Percentiles rank a stretch among this genome's conserved stretches.
Conservation (phyloP, 495 filamentous ascomycete genomes). For the Lasiosphaeria hispida region DNA sequence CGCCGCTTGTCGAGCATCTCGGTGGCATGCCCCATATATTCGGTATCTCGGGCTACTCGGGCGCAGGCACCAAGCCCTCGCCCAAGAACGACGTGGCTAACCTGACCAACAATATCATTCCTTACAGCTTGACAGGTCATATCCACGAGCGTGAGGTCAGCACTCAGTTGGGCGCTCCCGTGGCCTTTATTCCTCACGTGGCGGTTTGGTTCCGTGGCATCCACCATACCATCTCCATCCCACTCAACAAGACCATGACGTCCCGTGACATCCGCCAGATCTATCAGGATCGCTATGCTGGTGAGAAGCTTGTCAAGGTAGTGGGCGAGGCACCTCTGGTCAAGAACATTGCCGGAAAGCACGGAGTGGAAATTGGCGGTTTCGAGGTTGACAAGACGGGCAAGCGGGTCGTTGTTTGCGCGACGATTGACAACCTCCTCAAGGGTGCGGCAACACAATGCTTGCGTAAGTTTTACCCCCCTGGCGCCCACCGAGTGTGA, state of each 20-base stretch:
- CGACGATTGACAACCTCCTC: slow-evolving; percentile 95
- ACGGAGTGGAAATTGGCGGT: slow-evolving; percentile 92
- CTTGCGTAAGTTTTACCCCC: slow-evolving; percentile 63
- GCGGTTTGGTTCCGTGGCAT: slow-evolving; percentile 98
- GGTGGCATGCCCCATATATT: slow-evolving; percentile 82
- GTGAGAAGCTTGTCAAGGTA: slow-evolving; percentile 91
- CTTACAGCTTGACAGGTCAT: slow-evolving; percentile 91
- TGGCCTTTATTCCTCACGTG: slow-evolving; percentile 93
- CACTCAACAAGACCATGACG: slow-evolving; percentile 77
- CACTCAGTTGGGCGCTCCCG: slow-evolving; percentile 67
- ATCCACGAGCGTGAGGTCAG: slow-evolving; percentile 94
- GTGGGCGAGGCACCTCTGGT: slow-evolving; percentile 84
- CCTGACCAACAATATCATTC: slow-evolving; percentile 85
- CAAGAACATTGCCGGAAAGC: slow-evolving; percentile 83
- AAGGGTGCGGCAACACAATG: slow-evolving; percentile 98
- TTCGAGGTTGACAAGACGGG: slow-evolving; percentile 87
- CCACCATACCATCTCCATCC: slow-evolving; percentile 86
- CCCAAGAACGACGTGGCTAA: slow-evolving; percentile 93
- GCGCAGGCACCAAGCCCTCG: slow-evolving; percentile 91
- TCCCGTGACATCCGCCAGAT: slow-evolving; percentile 90
- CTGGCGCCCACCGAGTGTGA: background rate
- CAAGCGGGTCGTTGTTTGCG: slow-evolving; percentile 89
- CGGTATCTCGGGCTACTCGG: slow-evolving; percentile 93
- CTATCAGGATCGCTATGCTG: slow-evolving; percentile 94
- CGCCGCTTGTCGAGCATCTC: slow-evolving; percentile 76